These are phyloP conservation scores for Verticillium nonalfalfae DNA, from an alignment of 2,329 filamentous ascomycete genomes.

Conservation along the genomic window DNA sequence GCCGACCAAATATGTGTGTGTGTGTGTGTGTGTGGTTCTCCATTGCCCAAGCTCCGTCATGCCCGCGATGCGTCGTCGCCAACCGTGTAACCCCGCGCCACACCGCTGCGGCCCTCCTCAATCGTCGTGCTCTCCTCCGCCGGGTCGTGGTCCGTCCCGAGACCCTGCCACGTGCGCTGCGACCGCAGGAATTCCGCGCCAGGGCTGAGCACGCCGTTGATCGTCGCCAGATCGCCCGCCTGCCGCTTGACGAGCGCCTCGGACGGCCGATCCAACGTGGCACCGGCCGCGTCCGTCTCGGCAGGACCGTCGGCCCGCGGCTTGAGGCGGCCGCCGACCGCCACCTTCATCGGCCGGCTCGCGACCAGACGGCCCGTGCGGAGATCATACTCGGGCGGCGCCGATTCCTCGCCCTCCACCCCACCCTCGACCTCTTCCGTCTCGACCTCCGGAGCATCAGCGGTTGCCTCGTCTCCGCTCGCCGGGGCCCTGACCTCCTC, in stretches of 20 bases:
- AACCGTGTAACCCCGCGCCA: conserved; percentile 83
- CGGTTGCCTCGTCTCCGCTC: conserved; percentile 9
- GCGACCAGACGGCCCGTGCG: conserved; percentile 79
- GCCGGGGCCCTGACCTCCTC: conserved; percentile 19
- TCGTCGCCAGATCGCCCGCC: conserved; percentile 64
- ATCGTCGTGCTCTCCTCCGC: conserved; percentile 58
- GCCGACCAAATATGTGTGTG: neutral
- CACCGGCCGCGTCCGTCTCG: neutral
- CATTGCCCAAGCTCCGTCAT: conserved; percentile 9
- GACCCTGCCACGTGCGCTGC: conserved; percentile 81
- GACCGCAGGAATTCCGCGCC: conserved; percentile 82
- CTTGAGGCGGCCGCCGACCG: conserved; percentile 15
- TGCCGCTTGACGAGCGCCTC: conserved; percentile 56
- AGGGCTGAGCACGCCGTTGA: conserved; percentile 84
- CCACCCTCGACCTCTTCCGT: conserved; percentile 27
- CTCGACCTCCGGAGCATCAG: conserved; percentile 8
- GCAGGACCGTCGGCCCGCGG: neutral
- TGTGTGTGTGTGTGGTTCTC: no score
- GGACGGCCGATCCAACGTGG: conserved; percentile 13
- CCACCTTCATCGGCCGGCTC: conserved; percentile 64
- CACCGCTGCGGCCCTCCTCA: conserved; percentile 80
- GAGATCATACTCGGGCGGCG: conserved; percentile 86
- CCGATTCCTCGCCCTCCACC: conserved; percentile 60
- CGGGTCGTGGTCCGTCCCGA: conserved; percentile 78
- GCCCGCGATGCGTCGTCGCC: conserved; percentile 44